These are phyloP conservation scores for Bretschneidera sinensis DNA, from an alignment of 345 rosid species.

Conservation along the genomic window DNA sequence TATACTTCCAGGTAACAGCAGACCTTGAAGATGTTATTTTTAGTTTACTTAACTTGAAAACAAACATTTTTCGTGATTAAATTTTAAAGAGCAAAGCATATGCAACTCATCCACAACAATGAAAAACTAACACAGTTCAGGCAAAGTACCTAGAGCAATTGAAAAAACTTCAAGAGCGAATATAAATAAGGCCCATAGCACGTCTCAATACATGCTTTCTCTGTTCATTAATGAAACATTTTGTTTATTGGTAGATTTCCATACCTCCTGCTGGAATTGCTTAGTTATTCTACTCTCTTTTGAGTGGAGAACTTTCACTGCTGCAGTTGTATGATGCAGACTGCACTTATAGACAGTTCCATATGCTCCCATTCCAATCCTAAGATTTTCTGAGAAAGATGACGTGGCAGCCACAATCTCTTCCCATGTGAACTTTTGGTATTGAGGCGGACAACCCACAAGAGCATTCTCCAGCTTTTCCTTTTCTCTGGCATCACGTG, in stretches of 20 bases:
- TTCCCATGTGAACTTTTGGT: constrained; percentile 35
- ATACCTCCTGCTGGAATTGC: constrained; percentile 37
- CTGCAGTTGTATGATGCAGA: constrained; percentile 29
- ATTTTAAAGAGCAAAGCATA: too few relatives aligned
- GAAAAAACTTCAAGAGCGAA: too few relatives aligned
- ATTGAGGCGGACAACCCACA: constrained; percentile 19
- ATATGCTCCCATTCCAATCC: constrained; percentile 32
- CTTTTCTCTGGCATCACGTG: constrained; percentile 54
- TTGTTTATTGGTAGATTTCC: not conserved
- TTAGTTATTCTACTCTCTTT: constrained; percentile 19
- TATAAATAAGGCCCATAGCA: too few relatives aligned
- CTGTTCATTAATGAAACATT: not conserved
- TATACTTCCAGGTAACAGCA: too few relatives aligned
- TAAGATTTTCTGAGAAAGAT: constrained; percentile 31
- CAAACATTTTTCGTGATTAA: too few relatives aligned
- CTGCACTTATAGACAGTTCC: constrained; percentile 35
- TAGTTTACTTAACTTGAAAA: too few relatives aligned
- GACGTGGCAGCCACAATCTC: constrained; percentile 29
- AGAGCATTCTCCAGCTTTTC: constrained; percentile 52
- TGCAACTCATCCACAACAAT: too few relatives aligned
- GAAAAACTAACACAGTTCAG: too few relatives aligned
- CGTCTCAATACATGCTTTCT: not conserved
- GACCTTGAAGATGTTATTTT: too few relatives aligned
- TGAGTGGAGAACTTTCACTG: constrained; percentile 36
- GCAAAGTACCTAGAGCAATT: too few relatives aligned